Evolutionary conservation across 2,329 filamentous ascomycete species (phyloP).

Genomic region (Cladophialophora psammophila): DNA sequence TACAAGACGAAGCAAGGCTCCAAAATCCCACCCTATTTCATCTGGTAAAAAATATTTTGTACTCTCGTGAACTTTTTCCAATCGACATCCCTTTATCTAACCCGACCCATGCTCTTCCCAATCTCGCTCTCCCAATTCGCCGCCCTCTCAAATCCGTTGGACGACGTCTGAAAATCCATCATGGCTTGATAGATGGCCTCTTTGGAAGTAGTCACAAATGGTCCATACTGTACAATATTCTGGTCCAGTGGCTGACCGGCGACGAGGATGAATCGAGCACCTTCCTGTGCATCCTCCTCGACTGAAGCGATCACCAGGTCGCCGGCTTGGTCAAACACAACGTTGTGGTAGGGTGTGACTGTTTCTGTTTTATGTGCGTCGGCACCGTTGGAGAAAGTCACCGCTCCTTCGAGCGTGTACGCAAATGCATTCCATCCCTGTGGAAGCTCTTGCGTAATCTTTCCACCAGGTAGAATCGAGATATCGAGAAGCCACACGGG

Average conservation of each 20-base stretch:
- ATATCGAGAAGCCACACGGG: conserved; percentile 96
- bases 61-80: neutral
- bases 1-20: neutral
- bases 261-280: conserved; percentile 66
- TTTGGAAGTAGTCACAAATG: conserved; percentile 77
- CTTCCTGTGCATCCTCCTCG: conserved; percentile 67
- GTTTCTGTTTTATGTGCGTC: conserved; percentile 53
- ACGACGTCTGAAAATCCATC: conserved; percentile 73
- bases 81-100: conserved; percentile 13
- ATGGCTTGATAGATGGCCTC: conserved; percentile 79
- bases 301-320: conserved; percentile 78
- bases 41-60: neutral
- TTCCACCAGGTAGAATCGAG: conserved; percentile 78
- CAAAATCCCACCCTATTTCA: neutral
- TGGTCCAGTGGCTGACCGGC: conserved; percentile 83
- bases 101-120: conserved; percentile 71
- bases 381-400: conserved; percentile 59
- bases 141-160: conserved; percentile 82
- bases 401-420: conserved; percentile 80
- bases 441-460: conserved; percentile 76
- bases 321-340: conserved; percentile 82
- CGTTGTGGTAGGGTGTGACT: conserved; percentile 80
- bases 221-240: conserved; percentile 81
- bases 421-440: conserved; percentile 87
- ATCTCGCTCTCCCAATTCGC: conserved; percentile 85